A percentile compares a stretch with the other conserved stretches of the same genome.
Conservation (phyloP, 768 basidiomycete genomes). For the Lentinula aciculospora region DNA sequence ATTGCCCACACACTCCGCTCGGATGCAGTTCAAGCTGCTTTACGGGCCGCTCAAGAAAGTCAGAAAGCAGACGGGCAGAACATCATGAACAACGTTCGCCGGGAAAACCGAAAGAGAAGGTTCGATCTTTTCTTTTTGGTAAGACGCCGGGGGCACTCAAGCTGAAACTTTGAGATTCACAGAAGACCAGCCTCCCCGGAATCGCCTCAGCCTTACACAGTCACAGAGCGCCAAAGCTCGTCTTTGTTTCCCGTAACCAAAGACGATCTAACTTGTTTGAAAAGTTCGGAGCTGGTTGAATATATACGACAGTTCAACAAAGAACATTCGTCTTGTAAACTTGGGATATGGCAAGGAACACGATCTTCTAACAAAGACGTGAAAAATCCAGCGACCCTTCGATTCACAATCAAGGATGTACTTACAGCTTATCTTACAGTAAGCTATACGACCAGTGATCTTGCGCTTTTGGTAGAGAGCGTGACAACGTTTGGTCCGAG, state of each 20-base stretch:
- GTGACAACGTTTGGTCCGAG: conserved; percentile 69
- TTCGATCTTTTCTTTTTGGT: conserved; percentile 22
- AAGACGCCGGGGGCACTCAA: background rate
- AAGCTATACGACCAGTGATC: conserved; percentile 25
- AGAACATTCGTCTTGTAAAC: conserved; percentile 28
- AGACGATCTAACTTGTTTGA: conserved; percentile 30
- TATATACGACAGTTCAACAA: conserved; percentile 60
- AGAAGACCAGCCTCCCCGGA: conserved; percentile 54
- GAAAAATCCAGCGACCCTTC: conserved; percentile 36
- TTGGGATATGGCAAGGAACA: conserved; percentile 51
- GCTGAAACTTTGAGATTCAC: background rate
- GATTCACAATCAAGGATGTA: conserved; percentile 61
- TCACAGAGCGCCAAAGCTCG: conserved; percentile 30
- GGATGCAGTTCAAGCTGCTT: conserved; percentile 52
- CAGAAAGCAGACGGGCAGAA: conserved; percentile 46
- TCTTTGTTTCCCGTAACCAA: conserved; percentile 38
- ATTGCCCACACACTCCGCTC: conserved; percentile 44
- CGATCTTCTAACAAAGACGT: conserved; percentile 16
- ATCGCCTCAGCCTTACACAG: conserved; percentile 55
- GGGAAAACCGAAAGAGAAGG: conserved; percentile 55
- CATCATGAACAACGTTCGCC: conserved; percentile 37
- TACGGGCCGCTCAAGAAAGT: conserved; percentile 50
- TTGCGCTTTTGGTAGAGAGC: conserved; percentile 49
- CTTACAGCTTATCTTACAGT: conserved; percentile 59
- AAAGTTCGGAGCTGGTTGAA: conserved; percentile 37